Conservation (phyloP, 2,329 filamentous ascomycete genomes). For the Aquanectria penicillioides region DNA sequence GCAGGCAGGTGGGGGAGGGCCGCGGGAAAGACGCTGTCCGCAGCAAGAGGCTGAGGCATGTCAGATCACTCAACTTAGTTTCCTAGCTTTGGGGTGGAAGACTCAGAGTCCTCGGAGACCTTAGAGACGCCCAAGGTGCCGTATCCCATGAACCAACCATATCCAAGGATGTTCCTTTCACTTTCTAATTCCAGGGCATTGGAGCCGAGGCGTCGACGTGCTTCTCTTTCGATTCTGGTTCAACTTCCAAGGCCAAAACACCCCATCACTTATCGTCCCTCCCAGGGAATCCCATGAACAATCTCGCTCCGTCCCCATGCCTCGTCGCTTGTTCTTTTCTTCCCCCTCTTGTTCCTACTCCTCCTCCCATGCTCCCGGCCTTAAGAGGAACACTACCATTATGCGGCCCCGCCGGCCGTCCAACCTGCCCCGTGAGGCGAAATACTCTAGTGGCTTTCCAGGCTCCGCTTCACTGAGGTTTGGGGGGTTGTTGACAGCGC, state of each 20-base stretch:
- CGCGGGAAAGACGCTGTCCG: no score
- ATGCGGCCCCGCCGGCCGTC: conserved; percentile 18
- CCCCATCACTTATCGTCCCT: background rate
- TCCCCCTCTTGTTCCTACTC: background rate
- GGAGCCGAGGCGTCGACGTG: background rate
- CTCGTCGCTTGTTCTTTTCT: background rate
- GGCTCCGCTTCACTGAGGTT: background rate
- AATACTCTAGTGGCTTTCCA: conserved; percentile 14
- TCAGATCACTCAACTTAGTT: background rate
- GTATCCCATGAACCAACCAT: conserved; percentile 9
- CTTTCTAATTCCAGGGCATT: background rate
- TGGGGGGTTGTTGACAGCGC: conserved; percentile 22
- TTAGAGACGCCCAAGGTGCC: no score
- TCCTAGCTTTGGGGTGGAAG: background rate
- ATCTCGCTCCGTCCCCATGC: background rate
- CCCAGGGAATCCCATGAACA: conserved; percentile 8
- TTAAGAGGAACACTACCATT: background rate
- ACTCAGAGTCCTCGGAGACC: background rate
- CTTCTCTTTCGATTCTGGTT: background rate
- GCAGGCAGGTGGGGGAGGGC: background rate
- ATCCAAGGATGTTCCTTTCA: conserved; percentile 15
- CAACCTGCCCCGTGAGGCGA: conserved; percentile 17
- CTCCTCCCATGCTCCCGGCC: conserved; percentile 2
- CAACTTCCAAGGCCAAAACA: conserved; percentile 14
- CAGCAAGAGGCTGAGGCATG: conserved; percentile 8